phyloP scores from a whole-genome alignment of 1,284 basidiomycete species.

The Sanguinoderma infundibulare region DNA sequence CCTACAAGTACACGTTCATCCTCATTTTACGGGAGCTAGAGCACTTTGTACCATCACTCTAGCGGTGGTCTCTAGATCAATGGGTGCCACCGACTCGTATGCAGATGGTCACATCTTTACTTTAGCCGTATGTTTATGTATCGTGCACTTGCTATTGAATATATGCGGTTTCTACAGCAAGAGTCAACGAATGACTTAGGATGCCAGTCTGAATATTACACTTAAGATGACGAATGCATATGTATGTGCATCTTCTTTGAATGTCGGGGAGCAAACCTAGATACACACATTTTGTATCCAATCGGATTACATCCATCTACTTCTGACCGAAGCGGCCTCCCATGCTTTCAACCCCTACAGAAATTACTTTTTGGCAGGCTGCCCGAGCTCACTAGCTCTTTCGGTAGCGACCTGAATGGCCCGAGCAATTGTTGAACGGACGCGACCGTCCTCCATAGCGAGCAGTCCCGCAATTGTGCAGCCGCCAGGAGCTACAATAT shows the following conservation, averaged over 20 bases:
- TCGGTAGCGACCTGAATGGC: constrained; percentile 95
- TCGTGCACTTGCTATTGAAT: too few species aligned
- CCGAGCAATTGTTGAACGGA: constrained; percentile 94
- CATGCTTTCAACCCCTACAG: neutral
- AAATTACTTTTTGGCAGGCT: constrained; percentile 34
- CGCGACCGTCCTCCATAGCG: constrained; percentile 92
- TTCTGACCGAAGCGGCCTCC: neutral
- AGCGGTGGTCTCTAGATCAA: constrained; percentile 15
- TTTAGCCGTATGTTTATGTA: neutral
- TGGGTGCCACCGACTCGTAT: constrained; percentile 20
- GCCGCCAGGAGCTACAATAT: constrained; percentile 85
- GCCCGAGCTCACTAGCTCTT: constrained; percentile 80
- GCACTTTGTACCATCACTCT: constrained; percentile 32
- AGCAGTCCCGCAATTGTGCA: constrained; percentile 98
- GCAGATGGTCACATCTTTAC: constrained; percentile 19
- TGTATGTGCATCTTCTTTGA: too few species aligned
- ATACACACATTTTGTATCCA: too few species aligned
- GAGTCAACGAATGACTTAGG: too few species aligned
- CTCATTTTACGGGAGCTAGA: constrained; percentile 87
- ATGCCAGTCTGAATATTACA: too few species aligned
- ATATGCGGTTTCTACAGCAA: too few species aligned
- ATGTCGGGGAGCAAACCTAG: too few species aligned
- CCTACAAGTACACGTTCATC: constrained; percentile 65
- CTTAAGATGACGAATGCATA: too few species aligned
- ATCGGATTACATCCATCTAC: neutral